Evolutionary conservation across 805 yeast species (phyloP).

Genomic region (Yamadazyma sp.): DNA sequence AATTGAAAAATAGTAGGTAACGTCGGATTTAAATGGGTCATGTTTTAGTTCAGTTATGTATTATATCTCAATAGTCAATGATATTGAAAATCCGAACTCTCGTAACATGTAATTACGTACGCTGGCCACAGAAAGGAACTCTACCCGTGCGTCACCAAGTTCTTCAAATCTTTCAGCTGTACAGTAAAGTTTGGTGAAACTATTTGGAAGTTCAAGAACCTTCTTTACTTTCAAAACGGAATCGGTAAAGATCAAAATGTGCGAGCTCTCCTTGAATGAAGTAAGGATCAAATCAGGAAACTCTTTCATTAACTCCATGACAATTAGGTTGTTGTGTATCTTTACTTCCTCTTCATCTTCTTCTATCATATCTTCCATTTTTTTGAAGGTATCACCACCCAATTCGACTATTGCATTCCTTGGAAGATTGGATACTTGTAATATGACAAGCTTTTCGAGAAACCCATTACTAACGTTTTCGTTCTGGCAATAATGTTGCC

Average conservation of each 20-base stretch:
- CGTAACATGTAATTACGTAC: constrained; percentile 15
- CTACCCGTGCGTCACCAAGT: constrained; percentile 8
- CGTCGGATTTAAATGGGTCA: too few relatives aligned
- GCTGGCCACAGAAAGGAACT: constrained; percentile 19
- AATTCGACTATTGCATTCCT: constrained; percentile 68
- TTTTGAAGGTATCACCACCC: constrained; percentile 59
- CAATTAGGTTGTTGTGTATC: neutral
- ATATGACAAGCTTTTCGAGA: constrained; percentile 44
- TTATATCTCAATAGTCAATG: constrained; percentile 19
- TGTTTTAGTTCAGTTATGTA: constrained; percentile 5
- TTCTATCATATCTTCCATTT: constrained; percentile 41
- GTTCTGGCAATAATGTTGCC: constrained; percentile 42
- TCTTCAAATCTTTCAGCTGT: constrained; percentile 3
- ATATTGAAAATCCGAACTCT: constrained; percentile 16
- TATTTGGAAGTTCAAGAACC: constrained; percentile 7
- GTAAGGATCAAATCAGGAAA: constrained; percentile 5
- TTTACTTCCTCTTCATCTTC: constrained; percentile 25
- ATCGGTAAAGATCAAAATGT: constrained; percentile 17
- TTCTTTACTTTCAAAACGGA: constrained; percentile 10
- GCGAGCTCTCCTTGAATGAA: neutral
- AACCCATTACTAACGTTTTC: constrained; percentile 19
- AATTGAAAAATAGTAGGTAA: constrained; percentile 8
- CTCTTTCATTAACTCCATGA: neutral
- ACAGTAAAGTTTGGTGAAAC: constrained; percentile 10
- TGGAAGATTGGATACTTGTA: constrained; percentile 60